Evolutionary conservation across 2,329 filamentous ascomycete genomes (phyloP).

Genomic region (Aspergillus sp.): DNA sequence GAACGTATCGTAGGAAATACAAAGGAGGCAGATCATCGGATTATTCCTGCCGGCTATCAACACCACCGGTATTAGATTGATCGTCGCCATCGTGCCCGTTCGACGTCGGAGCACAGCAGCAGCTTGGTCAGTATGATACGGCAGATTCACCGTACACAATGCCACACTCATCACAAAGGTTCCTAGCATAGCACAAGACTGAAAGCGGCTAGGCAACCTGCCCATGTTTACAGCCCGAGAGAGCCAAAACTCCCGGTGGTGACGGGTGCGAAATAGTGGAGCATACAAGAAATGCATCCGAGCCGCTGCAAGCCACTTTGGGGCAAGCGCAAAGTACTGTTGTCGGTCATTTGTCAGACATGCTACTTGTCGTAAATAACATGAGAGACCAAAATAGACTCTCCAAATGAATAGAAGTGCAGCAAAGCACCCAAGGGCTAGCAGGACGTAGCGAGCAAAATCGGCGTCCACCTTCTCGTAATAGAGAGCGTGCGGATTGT

Average conservation of each 20-base stretch:
- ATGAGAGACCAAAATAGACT: neutral
- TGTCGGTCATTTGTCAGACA: neutral
- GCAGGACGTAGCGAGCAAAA: neutral
- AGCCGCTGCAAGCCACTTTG: slow-evolving; percentile 19
- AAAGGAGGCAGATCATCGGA: slow-evolving; percentile 38
- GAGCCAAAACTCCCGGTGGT: slow-evolving; percentile 44
- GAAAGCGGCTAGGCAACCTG: slow-evolving; percentile 45
- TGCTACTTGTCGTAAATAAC: neutral
- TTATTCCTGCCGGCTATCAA: slow-evolving; percentile 42
- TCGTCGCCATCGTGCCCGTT: slow-evolving; percentile 35
- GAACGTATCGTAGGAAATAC: slow-evolving; percentile 41
- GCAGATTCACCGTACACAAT: slow-evolving; percentile 49
- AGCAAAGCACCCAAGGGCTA: neutral
- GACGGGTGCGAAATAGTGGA: slow-evolving; percentile 40
- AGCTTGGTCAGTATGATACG: slow-evolving; percentile 31
- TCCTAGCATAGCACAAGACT: slow-evolving; percentile 37
- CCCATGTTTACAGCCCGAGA: slow-evolving; percentile 43
- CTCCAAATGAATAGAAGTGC: neutral
- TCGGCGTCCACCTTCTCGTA: slow-evolving; percentile 45
- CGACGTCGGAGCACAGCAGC: slow-evolving; percentile 42
- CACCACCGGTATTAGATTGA: slow-evolving; percentile 43
- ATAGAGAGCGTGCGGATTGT: neutral
- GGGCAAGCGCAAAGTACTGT: neutral
- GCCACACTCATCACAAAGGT: slow-evolving; percentile 43
- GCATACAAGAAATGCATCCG: slow-evolving; percentile 52